These are phyloP conservation scores for Zygotorulaspora chibaensis DNA, from an alignment of 805 yeast species.

Conservation along the genomic window DNA sequence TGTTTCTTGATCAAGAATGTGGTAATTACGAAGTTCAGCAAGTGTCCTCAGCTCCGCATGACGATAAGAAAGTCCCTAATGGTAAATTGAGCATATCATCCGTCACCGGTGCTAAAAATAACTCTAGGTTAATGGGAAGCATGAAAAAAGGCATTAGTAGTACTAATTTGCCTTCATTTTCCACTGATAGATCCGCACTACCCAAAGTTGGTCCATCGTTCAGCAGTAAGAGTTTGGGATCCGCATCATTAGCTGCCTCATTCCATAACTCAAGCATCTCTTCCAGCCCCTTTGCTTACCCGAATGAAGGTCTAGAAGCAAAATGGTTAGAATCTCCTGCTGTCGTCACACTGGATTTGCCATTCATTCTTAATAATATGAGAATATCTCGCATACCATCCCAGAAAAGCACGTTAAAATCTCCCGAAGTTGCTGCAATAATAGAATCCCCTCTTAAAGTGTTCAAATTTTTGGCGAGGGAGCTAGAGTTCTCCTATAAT, in stretches of 20 bases:
- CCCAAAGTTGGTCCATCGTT: slow-evolving; percentile 15
- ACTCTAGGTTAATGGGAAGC: slow-evolving; percentile 9
- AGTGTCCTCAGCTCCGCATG: slow-evolving; percentile 4
- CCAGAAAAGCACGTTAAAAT: slow-evolving; percentile 6
- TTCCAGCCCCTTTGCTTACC: slow-evolving; percentile 14
- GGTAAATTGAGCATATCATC: slow-evolving; percentile 9
- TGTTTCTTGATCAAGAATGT: slow-evolving; percentile 27
- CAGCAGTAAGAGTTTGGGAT: slow-evolving; percentile 17
- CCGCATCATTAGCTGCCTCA: slow-evolving; percentile 11
- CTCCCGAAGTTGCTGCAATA: slow-evolving; percentile 15
- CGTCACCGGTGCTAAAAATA: slow-evolving; percentile 2
- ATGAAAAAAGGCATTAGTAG: slow-evolving; percentile 21
- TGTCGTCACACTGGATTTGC: slow-evolving; percentile 29
- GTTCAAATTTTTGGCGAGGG: slow-evolving; percentile 33
- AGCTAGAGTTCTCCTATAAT: slow-evolving; percentile 29
- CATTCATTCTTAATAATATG: slow-evolving; percentile 29
- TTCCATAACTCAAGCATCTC: slow-evolving; percentile 11
- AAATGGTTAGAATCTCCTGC: slow-evolving; percentile 20
- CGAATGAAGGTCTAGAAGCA: slow-evolving; percentile 9
- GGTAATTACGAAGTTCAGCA: slow-evolving; percentile 24
- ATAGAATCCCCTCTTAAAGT: slow-evolving; percentile 32
- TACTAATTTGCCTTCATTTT: slow-evolving; percentile 13
- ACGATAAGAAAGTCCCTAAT: slow-evolving; percentile 10
- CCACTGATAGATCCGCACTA: slow-evolving; percentile 16
- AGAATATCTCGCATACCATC: slow-evolving; percentile 20